A percentile compares a stretch with the other conserved stretches of the same genome.
These are phyloP conservation scores for Trifolium dubium DNA, from an alignment of 306 rosid species.

Conservation along the genomic window DNA sequence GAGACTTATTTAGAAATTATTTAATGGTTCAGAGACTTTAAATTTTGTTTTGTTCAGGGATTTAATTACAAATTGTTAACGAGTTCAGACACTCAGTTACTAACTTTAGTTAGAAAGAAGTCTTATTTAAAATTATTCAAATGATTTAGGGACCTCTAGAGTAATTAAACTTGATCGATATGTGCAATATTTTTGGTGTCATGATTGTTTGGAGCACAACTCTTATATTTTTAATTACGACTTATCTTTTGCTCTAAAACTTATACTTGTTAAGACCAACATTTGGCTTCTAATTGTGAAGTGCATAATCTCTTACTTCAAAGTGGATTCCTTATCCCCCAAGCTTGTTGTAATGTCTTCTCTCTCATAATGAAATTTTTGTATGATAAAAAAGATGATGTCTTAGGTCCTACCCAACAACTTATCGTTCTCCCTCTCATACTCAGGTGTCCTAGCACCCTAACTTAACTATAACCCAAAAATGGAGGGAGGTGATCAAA, in stretches of 20 bases:
- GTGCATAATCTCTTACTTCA: background rate
- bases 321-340: background rate
- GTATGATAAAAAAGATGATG: background rate
- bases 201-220: background rate
- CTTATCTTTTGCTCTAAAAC: background rate
- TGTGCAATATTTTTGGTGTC: background rate
- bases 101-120: background rate
- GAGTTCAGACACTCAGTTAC: background rate
- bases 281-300: slow-evolving; percentile 9
- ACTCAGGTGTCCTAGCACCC: background rate
- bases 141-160: background rate
- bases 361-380: background rate
- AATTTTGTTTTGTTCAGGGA: background rate
- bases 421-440: background rate
- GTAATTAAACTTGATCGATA: background rate
- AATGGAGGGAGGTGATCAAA: background rate
- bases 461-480: background rate
- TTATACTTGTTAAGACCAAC: background rate
- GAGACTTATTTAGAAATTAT: too few species aligned
- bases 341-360: background rate
- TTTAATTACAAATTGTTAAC: too few species aligned
- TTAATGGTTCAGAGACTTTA: background rate
- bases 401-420: background rate
- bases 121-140: background rate
- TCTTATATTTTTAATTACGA: background rate